A percentile compares a stretch with the other conserved stretches of the same genome.
Evolutionary conservation across 768 basidiomycete species (phyloP).

Genomic region (Leccinum pellstonianum): DNA sequence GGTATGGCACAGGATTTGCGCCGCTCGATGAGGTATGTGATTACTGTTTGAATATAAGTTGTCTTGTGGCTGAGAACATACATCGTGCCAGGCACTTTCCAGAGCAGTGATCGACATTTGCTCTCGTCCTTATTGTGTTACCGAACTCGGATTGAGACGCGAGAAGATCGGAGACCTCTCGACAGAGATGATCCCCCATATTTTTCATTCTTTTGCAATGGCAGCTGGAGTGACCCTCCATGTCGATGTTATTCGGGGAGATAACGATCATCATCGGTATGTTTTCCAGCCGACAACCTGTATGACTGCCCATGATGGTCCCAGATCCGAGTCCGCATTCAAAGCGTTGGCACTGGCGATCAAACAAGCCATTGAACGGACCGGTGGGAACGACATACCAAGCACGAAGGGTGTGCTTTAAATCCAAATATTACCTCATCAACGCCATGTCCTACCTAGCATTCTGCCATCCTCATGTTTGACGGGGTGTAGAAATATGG

Average conservation of each 20-base stretch:
- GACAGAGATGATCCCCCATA: conserved; percentile 97
- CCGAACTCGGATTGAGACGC: conserved; percentile 81
- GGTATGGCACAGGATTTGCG: conserved; percentile 96
- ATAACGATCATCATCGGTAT: conserved; percentile 97
- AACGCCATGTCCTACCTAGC: background rate
- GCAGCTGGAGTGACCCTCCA: conserved; percentile 93
- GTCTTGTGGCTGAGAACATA: conserved; percentile 1
- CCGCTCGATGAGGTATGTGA: conserved; percentile 89
- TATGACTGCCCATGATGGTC: background rate
- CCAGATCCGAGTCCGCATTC: conserved; percentile 94
- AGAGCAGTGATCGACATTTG: conserved; percentile 98
- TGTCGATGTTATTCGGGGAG: conserved; percentile 89
- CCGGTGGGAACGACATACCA: conserved; percentile 87
- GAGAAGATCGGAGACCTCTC: conserved; percentile 95
- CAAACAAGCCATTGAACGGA: conserved; percentile 87
- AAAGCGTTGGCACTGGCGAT: conserved; percentile 96
- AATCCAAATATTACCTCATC: conserved; percentile 6
- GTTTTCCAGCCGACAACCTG: conserved; percentile 19
- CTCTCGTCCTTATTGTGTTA: conserved; percentile 93
- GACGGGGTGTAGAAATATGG: background rate
- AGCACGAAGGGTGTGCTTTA: conserved; percentile 95
- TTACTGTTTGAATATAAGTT: background rate
- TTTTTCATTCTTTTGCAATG: conserved; percentile 98
- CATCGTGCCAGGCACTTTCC: conserved; percentile 73
- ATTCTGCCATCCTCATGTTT: background rate